Evolutionary conservation across 164 flowering plant species (phyloP), one percentile per base, ranked within the genome.

Genomic region (Chloranthus sessilifolius): DNA sequence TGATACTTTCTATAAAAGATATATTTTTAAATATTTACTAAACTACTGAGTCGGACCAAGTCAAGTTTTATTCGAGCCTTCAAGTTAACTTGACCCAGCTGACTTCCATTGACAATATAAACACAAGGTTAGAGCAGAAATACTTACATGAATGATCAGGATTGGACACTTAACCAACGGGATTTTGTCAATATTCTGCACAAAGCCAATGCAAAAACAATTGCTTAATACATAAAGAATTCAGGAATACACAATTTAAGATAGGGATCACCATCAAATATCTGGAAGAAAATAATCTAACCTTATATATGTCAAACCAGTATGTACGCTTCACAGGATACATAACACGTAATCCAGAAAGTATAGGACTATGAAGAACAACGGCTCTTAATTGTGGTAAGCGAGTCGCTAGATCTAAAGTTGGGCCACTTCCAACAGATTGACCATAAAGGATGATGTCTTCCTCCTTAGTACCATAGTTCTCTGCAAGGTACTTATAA

Each of bases 241-340:
- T 11, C 17, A 50, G 1, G 33, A 28, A n/a, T 28, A 42, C 8
- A 47, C 11, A 46, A 45, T 9, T 11, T 3, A 14, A 43, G 12
- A 22, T 2, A 48, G 16, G 15, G 21, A 24, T 11, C 17, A 44
- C 12, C 25, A 21, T 14, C 46, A 25, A 42, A 27, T 9, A 1
- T 42, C 26, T 3, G 44, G 25, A 24, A 43, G 33, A 37, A 35
- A 33, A 42, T 15, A 16, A 46, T 27, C 7, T 52, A 60, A 89
- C 95, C 95, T 89, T 89, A 60, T 86, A 86, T 37, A 89, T 89
- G 69, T 89, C 97, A 56, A 89, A 86, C 97, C 97, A 89, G 50
- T 86, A 89, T 38, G 90, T 74, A 8, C 82, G 84, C 62, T 84
- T 89, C 26, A 89, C 97, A 48, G 95, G 86, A 70, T 89, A 89